These are phyloP conservation scores for Xylaria sp. DNA, from an alignment of 2,329 filamentous ascomycete genomes.

Conservation along the genomic window DNA sequence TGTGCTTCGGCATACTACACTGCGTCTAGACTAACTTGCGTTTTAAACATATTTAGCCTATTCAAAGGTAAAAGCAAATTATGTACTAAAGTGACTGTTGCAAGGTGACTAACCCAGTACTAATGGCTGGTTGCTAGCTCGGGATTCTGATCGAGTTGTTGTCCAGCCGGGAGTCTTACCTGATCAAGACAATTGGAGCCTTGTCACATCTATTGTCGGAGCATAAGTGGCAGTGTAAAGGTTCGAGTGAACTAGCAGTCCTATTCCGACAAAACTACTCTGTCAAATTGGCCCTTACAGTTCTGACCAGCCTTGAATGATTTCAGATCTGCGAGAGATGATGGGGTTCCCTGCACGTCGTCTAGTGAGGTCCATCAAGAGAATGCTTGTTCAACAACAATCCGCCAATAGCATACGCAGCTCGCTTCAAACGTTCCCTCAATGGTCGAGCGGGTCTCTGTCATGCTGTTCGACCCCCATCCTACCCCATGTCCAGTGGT, in stretches of 20 bases:
- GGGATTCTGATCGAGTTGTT: conserved; percentile 13
- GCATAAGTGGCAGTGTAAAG: conserved; percentile 22
- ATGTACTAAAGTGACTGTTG: conserved; percentile 2
- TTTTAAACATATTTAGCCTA: neutral
- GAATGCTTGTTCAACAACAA: conserved; percentile 17
- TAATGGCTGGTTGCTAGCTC: neutral
- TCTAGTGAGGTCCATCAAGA: conserved; percentile 22
- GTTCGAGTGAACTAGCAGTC: conserved; percentile 7
- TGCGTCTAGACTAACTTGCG: neutral
- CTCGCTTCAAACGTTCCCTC: conserved; percentile 28
- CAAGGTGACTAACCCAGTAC: neutral
- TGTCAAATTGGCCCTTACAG: neutral
- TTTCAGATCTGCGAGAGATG: conserved; percentile 14
- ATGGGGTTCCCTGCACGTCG: conserved; percentile 29
- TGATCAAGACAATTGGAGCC: conserved; percentile 25
- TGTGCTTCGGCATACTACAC: conserved; percentile 11
- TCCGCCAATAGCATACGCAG: conserved; percentile 21
- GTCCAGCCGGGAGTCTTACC: conserved; percentile 21
- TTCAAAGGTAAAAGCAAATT: neutral
- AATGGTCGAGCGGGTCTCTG: conserved; percentile 30
- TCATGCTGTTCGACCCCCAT: conserved; percentile 37
- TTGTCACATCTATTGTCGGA: conserved; percentile 18
- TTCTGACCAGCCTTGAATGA: conserved; percentile 19
- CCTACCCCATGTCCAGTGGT: conserved; percentile 33
- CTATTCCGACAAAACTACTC: conserved; percentile 13